These are phyloP conservation scores for Niveomyces coronatus DNA, from an alignment of 2,329 filamentous ascomycete species.

Conservation along the genomic window DNA sequence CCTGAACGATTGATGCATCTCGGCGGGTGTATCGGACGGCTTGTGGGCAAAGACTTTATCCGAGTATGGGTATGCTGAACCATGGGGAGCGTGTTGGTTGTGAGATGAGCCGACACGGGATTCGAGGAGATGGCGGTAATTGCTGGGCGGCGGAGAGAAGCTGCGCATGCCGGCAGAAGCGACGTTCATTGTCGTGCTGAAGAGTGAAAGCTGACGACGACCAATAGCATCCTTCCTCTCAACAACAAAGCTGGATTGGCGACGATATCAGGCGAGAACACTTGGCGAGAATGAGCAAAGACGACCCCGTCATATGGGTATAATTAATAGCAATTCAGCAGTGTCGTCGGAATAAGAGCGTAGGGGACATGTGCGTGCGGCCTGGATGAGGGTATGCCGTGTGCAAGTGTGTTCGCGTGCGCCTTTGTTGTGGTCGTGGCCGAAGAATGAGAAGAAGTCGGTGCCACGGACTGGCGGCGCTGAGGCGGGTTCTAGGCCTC, in stretches of 20 bases:
- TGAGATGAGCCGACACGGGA: neutral
- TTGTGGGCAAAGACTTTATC: neutral
- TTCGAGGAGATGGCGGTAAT: neutral
- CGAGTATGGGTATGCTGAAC: neutral
- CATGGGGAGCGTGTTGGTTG: neutral
- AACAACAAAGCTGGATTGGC: neutral
- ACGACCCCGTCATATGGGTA: too few relatives aligned
- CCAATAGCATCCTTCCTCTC: conserved; percentile 8
- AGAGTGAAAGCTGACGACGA: neutral
- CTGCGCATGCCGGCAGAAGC: conserved; percentile 3
- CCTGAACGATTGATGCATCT: too few relatives aligned
- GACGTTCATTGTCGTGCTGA: conserved; percentile 6
- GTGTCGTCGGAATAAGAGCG: too few relatives aligned
- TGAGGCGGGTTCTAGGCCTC: too few relatives aligned
- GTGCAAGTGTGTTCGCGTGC: too few relatives aligned
- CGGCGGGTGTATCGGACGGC: neutral
- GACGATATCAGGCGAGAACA: neutral
- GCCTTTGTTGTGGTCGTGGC: too few relatives aligned
- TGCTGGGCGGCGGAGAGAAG: conserved; percentile 7
- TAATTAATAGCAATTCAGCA: too few relatives aligned
- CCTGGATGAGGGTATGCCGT: too few relatives aligned
- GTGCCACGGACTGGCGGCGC: too few relatives aligned
- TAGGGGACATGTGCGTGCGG: too few relatives aligned
- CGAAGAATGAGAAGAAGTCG: too few relatives aligned
- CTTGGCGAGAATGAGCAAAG: neutral